Percentiles rank a stretch among this genome's conserved stretches.
Evolutionary conservation across 139 green algal genomes (phyloP).

Genomic region (Volvox africanus): DNA sequence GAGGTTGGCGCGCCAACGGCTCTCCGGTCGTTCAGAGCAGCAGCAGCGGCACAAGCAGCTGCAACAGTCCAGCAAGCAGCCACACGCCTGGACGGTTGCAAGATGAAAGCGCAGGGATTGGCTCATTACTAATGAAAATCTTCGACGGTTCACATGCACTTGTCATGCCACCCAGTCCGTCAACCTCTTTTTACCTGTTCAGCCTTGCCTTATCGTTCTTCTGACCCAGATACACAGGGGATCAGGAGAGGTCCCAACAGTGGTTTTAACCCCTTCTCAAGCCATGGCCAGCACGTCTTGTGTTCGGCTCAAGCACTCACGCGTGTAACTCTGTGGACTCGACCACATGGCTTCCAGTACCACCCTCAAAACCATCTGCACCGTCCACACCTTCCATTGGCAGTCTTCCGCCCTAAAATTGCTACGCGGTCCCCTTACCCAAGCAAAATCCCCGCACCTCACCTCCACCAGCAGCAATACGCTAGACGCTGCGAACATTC

Average conservation of each 20-base stretch:
- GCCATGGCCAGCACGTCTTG: no score
- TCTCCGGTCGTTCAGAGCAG: slow-evolving; percentile 30
- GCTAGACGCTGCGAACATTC: not conserved
- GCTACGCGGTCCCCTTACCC: not conserved
- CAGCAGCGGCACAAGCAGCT: slow-evolving; percentile 28
- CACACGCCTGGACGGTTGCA: slow-evolving; percentile 7
- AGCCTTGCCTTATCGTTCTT: not conserved
- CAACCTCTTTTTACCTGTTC: not conserved
- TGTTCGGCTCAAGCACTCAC: not conserved
- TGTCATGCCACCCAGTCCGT: no score
- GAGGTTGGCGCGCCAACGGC: not conserved
- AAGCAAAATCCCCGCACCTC: not conserved
- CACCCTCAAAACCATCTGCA: not conserved
- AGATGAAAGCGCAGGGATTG: not conserved
- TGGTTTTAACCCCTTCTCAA: not conserved
- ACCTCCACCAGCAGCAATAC: slow-evolving; percentile 36
- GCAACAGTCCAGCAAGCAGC: slow-evolving; percentile 19
- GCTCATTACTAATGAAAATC: not conserved
- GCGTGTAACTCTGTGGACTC: not conserved
- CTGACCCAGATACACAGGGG: not conserved
- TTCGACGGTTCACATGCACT: no score
- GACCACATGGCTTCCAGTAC: not conserved
- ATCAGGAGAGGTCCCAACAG: not conserved
- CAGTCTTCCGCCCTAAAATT: not conserved
- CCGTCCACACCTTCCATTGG: not conserved